A percentile compares a stretch with the other conserved stretches of the same genome.
Evolutionary conservation across 805 yeast genomes (phyloP).

Genomic region (Candida stauntonica): DNA sequence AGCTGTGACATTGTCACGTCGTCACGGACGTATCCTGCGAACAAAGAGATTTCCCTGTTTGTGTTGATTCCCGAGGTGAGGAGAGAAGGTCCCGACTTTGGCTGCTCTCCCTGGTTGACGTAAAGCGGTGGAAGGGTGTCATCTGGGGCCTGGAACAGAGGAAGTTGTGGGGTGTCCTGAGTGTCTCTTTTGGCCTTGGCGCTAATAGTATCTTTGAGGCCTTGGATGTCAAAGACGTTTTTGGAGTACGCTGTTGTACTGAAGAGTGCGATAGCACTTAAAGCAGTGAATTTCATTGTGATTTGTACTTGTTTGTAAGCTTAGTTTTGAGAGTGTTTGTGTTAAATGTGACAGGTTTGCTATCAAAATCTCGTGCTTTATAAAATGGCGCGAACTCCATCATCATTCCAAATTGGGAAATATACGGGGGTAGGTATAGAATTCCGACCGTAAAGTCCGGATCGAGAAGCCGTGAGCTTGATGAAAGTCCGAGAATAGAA

Average conservation of each 20-base stretch:
- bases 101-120: slow-evolving; percentile 28
- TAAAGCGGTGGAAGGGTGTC: slow-evolving; percentile 10
- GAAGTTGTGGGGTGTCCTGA: slow-evolving; percentile 6
- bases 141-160: slow-evolving; percentile 23
- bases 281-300: slow-evolving; percentile 7
- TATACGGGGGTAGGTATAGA: background rate
- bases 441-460: no score
- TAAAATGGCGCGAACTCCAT: no score
- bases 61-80: slow-evolving; percentile 30
- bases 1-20: slow-evolving; percentile 43
- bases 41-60: slow-evolving; percentile 46
- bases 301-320: no score
- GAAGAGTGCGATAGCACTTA: background rate
- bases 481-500: no score
- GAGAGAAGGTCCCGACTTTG: slow-evolving; percentile 26
- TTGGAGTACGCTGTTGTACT: slow-evolving; percentile 3
- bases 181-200: slow-evolving; percentile 1
- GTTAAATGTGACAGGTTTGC: no score
- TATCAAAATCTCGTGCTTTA: no score
- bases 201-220: slow-evolving; percentile 1
- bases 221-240: slow-evolving; percentile 9
- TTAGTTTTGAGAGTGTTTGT: no score
- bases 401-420: background rate
- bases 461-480: no score
- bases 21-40: slow-evolving; percentile 70